These are phyloP conservation scores for Cryptosporidium viatorum DNA, from an alignment of 169 alveolate genomes.

Conservation along the genomic window DNA sequence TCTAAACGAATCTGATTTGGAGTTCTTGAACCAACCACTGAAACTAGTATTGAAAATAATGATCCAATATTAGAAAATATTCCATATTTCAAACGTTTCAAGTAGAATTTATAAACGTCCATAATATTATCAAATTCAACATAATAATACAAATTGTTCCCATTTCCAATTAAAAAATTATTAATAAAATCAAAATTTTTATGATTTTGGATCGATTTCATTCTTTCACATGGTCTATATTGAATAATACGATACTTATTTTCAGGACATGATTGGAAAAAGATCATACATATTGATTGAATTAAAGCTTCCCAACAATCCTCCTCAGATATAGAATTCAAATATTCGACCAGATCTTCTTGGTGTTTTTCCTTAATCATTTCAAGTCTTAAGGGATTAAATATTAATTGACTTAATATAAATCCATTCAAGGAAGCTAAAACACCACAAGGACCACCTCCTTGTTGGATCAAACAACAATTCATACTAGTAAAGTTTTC, in stretches of 20 bases:
- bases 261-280: conserved; percentile 37
- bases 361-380: not conserved
- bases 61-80: conserved; percentile 81
- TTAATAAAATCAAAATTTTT: too few relatives aligned
- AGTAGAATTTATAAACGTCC: conserved; percentile 81
- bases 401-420: conserved; percentile 45
- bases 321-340: conserved; percentile 20
- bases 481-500: conserved; percentile 28
- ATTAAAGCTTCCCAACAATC: conserved; percentile 47
- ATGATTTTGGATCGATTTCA: not conserved
- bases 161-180: not conserved
- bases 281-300: conserved; percentile 45
- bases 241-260: conserved; percentile 47
- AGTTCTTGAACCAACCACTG: conserved; percentile 84
- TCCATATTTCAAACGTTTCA: conserved; percentile 76
- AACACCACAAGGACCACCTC: conserved; percentile 78
- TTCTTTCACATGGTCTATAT: not conserved
- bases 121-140: conserved; percentile 80
- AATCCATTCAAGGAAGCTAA: conserved; percentile 69
- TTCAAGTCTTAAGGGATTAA: conserved; percentile 15
- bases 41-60: conserved; percentile 80
- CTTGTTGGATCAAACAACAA: conserved; percentile 67
- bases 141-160: conserved; percentile 31
- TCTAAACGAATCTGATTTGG: conserved; percentile 79
- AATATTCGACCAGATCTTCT: conserved; percentile 4